Evolutionary conservation across 2,329 filamentous ascomycete species (phyloP).

Genomic region (Aotearoamyces nothofagi): DNA sequence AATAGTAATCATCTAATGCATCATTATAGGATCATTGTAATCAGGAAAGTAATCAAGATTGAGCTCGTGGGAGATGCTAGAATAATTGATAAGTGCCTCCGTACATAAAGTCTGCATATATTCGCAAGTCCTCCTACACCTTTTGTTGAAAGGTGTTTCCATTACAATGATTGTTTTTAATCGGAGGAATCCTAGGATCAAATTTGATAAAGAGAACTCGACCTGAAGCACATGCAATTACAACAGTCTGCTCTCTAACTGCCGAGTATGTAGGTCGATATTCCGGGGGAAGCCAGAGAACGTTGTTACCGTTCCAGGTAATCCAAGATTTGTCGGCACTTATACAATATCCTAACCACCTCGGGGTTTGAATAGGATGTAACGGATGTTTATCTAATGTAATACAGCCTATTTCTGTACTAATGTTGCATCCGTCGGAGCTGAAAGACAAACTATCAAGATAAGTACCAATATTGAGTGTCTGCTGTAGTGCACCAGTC

Average conservation of each 20-base stretch:
- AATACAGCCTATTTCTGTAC: slow-evolving; percentile 3
- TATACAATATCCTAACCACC: slow-evolving; percentile 5
- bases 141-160: no score
- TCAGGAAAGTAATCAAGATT: no score
- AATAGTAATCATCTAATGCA: no score
- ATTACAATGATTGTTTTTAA: no score
- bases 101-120: no score
- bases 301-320: slow-evolving; percentile 7
- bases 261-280: slow-evolving; percentile 2
- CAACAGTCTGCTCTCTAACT: slow-evolving; percentile 6
- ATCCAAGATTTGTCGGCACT: slow-evolving; percentile 4
- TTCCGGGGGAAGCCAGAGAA: slow-evolving; percentile 10
- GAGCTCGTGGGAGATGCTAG: no score
- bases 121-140: no score
- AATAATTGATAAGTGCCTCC: no score
- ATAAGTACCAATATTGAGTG: slow-evolving; percentile 4
- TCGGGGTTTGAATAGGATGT: slow-evolving; percentile 5
- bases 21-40: no score
- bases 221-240: slow-evolving; percentile 7
- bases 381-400: slow-evolving; percentile 1
- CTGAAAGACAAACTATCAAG: no score
- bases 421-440: no score
- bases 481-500: slow-evolving; percentile 1
- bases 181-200: no score
- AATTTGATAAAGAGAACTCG: slow-evolving; percentile 9